Evolutionary conservation across 2,329 filamentous ascomycete genomes (phyloP).

Genomic region (Hypomyces perniciosus): DNA sequence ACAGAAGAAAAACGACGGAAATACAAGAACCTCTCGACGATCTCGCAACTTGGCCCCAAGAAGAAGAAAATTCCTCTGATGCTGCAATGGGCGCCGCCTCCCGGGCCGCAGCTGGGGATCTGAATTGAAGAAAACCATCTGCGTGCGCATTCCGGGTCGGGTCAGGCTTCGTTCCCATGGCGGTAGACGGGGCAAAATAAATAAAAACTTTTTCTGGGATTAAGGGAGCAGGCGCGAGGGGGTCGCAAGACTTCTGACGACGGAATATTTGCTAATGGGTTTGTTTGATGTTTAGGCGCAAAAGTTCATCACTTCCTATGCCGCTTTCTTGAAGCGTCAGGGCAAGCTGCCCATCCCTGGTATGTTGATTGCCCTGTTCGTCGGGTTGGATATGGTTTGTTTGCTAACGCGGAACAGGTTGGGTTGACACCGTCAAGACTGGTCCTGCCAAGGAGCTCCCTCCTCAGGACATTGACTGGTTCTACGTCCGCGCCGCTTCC

Average conservation of each 20-base stretch:
- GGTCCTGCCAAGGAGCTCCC: constrained; percentile 94
- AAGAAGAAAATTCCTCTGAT: constrained; percentile 11
- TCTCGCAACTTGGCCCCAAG: constrained; percentile 16
- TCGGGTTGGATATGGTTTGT: background rate
- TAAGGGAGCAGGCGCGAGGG: constrained; percentile 63
- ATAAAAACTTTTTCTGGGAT: constrained; percentile 19
- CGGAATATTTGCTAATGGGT: constrained; percentile 65
- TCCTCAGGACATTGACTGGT: constrained; percentile 98
- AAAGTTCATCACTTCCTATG: constrained; percentile 83
- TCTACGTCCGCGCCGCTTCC: constrained; percentile 81
- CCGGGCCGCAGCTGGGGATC: constrained; percentile 1
- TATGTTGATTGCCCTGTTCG: constrained; percentile 41
- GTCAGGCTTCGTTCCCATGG: background rate
- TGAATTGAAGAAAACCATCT: constrained; percentile 4
- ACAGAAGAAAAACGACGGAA: constrained; percentile 7
- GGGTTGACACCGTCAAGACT: constrained; percentile 99
- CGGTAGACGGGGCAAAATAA: constrained; percentile 13
- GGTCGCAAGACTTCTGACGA: constrained; percentile 67
- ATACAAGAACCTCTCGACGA: constrained; percentile 15
- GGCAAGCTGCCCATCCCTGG: constrained; percentile 87
- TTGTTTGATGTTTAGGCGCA: constrained; percentile 58
- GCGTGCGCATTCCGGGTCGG: background rate
- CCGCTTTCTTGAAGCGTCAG: constrained; percentile 88
- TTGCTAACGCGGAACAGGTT: constrained; percentile 51
- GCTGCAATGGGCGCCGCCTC: constrained; percentile 4